Percentiles rank a stretch among this genome's conserved stretches.
Conservation (phyloP, 2,329 filamentous ascomycete genomes). For the Colletotrichum sp. region DNA sequence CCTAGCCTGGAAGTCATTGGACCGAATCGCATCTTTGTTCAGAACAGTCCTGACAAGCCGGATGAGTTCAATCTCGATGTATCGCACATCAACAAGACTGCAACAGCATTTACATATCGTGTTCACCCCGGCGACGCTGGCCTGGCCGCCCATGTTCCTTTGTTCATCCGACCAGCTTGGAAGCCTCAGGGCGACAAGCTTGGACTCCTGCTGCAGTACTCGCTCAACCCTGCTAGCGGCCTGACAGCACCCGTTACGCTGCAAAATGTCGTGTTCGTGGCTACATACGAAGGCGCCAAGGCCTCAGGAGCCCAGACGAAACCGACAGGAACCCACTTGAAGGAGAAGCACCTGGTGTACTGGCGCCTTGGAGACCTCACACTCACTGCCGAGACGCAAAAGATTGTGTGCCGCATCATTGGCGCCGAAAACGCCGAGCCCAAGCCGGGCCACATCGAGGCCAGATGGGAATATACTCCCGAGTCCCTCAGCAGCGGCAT, state of each 20-base stretch:
- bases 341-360: constrained; percentile 78
- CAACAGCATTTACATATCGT: constrained; percentile 91
- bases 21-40: constrained; percentile 90
- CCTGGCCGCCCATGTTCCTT: constrained; percentile 66
- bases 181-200: constrained; percentile 84
- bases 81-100: constrained; percentile 72
- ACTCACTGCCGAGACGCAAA: constrained; percentile 68
- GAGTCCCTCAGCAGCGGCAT: constrained; percentile 65
- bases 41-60: constrained; percentile 67
- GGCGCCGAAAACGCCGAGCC: constrained; percentile 74
- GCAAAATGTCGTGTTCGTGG: constrained; percentile 78
- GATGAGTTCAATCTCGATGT: constrained; percentile 84
- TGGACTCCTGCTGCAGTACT: constrained; percentile 85
- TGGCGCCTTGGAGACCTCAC: constrained; percentile 82
- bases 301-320: constrained; percentile 77
- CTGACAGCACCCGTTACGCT: constrained; percentile 46
- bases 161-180: constrained; percentile 79
- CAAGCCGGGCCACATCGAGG: constrained; percentile 79
- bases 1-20: constrained; percentile 88
- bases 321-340: constrained; percentile 78
- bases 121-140: constrained; percentile 70
- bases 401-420: constrained; percentile 82
- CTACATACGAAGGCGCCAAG: constrained; percentile 71
- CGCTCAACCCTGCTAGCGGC: constrained; percentile 74
- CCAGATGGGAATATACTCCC: constrained; percentile 72